Base-by-base conservation (phyloP, 305 asterid genomes). In the Nicotiana rustica region DNA sequence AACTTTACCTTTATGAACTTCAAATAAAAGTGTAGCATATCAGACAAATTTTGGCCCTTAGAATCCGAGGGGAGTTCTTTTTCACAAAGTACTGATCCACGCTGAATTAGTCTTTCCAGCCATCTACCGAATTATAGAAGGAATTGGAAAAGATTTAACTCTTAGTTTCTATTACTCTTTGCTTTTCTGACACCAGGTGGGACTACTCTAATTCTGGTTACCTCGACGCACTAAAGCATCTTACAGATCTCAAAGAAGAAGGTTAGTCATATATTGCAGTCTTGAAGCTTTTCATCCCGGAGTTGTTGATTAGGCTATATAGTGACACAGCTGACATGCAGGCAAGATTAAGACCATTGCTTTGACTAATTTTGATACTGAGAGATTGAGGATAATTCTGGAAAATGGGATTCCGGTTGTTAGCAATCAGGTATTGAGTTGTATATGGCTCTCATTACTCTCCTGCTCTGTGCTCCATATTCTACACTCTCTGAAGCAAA, bases 291-390 rank as follows among this genome's bases (percentile, higher is more conserved):
- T 52, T 6, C 65, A 56, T 77, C 77, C 57, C 73, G 57, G 21
- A 61, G 65, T 84, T 90, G 83, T 87, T 85, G 79, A 79, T 86
- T 85, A 82, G 80, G 68, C 67, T 84, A 81, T 87, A 84, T 86
- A 83, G 81, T 82, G 85, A 78, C 79, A 91, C 80, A 78, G 80
- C 77, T 86, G 80, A 21, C 82, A 2, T 88, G 91, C 94, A 94
- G 99, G 99, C 86, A 94, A 92, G 90, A 96, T 96, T 83, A 94
- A 94, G 96, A 96, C 99, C 17, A 89, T 96, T 65, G 99, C 99
- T 82, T 85, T 96, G 88, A 96, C 99, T 81, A 96, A 96, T 89
- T 96, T 96, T 64, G 99, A 96, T 75, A 94, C 99, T 9, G 91
- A 87, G 82, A 91, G 99, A 90, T 84, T 96, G 84, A 84, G 87